These are phyloP conservation scores for Aspergillus carlsbadensis DNA, from an alignment of 495 filamentous ascomycete species.

Conservation along the genomic window DNA sequence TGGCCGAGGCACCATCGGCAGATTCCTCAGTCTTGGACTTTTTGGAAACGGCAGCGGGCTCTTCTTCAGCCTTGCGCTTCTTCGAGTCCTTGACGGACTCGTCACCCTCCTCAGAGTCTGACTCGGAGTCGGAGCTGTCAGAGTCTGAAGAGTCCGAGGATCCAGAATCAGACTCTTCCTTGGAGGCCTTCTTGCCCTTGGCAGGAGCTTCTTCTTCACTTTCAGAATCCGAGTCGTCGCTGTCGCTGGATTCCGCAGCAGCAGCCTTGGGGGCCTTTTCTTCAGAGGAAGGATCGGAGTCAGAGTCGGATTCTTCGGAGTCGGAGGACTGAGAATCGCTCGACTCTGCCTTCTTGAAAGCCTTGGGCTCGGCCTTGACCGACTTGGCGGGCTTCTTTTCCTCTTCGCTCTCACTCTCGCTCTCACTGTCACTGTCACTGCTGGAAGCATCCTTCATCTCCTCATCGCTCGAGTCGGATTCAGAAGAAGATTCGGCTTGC, in stretches of 20 bases:
- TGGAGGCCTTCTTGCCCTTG: slow-evolving; percentile 31
- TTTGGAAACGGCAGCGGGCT: slow-evolving; percentile 64
- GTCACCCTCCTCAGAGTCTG: slow-evolving; percentile 47
- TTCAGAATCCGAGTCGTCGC: slow-evolving; percentile 29
- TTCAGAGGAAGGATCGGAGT: slow-evolving; percentile 37
- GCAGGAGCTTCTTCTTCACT: slow-evolving; percentile 31
- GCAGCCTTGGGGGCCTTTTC: slow-evolving; percentile 41
- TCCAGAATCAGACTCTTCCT: slow-evolving; percentile 2
- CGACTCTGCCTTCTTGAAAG: slow-evolving; percentile 23
- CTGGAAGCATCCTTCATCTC: slow-evolving; percentile 34
- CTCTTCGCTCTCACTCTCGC: slow-evolving; percentile 26
- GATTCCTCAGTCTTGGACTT: slow-evolving; percentile 76
- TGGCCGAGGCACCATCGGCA: slow-evolving; percentile 62
- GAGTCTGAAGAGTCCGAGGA: slow-evolving; percentile 30
- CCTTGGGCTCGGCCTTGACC: slow-evolving; percentile 24
- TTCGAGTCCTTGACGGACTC: slow-evolving; percentile 57
- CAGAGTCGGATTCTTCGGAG: slow-evolving; percentile 20
- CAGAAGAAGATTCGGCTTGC: slow-evolving; percentile 37
- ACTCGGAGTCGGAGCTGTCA: slow-evolving; percentile 48
- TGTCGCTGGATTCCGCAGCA: slow-evolving; percentile 23
- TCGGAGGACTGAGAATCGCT: slow-evolving; percentile 29
- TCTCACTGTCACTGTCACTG: slow-evolving; percentile 30
- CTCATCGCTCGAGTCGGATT: slow-evolving; percentile 37
- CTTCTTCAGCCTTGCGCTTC: slow-evolving; percentile 88
- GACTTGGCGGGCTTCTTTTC: slow-evolving; percentile 36